Evolutionary conservation across 2,329 filamentous ascomycete genomes (phyloP).

Genomic region (Cladosporium sp.): DNA sequence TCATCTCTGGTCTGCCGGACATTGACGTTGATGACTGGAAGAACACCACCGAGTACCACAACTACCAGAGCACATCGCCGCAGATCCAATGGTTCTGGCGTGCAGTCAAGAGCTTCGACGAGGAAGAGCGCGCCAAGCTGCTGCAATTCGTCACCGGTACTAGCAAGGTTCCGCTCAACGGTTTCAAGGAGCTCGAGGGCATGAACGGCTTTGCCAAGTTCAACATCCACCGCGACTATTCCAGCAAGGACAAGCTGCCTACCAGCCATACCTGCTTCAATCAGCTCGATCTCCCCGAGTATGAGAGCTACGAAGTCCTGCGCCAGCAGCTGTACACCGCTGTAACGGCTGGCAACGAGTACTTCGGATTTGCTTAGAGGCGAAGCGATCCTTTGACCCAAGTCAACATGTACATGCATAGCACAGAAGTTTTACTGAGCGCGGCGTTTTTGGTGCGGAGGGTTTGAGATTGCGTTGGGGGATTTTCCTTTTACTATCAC

Average conservation of each 20-base stretch:
- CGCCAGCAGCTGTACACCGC: slow-evolving; percentile 88
- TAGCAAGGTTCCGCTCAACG: slow-evolving; percentile 95
- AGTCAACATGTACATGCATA: slow-evolving; percentile 17
- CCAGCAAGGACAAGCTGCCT: slow-evolving; percentile 90
- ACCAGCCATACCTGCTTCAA: slow-evolving; percentile 99
- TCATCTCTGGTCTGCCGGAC: slow-evolving; percentile 95
- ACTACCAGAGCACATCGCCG: slow-evolving; percentile 88
- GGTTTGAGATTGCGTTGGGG: neutral
- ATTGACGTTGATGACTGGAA: slow-evolving; percentile 99
- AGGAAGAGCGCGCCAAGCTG: slow-evolving; percentile 95
- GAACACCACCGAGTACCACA: slow-evolving; percentile 97
- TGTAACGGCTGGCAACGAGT: slow-evolving; percentile 97
- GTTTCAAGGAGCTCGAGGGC: slow-evolving; percentile 97
- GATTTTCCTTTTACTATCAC: slow-evolving; percentile 1
- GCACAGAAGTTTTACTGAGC: slow-evolving; percentile 14
- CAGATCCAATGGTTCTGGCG: slow-evolving; percentile 99
- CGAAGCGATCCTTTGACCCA: neutral
- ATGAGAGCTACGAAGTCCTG: slow-evolving; percentile 90
- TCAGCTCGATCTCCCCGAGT: slow-evolving; percentile 97
- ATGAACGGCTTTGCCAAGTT: slow-evolving; percentile 99
- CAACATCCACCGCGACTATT: slow-evolving; percentile 98
- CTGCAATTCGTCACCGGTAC: slow-evolving; percentile 98
- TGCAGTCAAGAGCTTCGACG: slow-evolving; percentile 93
- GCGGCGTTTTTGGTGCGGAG: slow-evolving; percentile 14
- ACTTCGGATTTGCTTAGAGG: slow-evolving; percentile 89